Evolutionary conservation across 768 basidiomycete genomes (phyloP), one percentile per base, ranked within the genome.

Genomic region (Naganishia randhawae): DNA sequence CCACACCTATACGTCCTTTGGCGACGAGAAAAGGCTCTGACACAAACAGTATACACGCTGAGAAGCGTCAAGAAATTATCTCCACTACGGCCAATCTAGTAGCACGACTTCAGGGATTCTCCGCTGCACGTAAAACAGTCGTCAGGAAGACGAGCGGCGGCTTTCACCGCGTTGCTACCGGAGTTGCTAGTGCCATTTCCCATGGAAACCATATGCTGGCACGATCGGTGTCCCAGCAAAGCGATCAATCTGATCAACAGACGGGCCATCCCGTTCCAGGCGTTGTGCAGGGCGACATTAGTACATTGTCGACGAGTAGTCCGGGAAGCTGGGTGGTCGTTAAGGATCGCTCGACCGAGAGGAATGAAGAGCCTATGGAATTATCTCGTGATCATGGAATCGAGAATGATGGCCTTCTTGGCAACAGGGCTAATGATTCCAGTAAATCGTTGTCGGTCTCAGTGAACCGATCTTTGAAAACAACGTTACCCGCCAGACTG

Each of bases 131-230:
- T 19, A 61, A 61, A 14, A 61, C 57, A 25, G 37, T 61, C 9
- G 57, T 61, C 2, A 39, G 57, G 22, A 61, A 61, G 57, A 61
- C 57, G 57, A 61, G 57, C 33, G 57, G 57, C 14, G 39, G 57
- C 8, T 61, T 61, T 29, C 57, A 61, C 16, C 57, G 57, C 16
- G 57, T 61, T 2, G 51, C 51, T 3, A 6, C 27, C 32, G 51
- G 51, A 10, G 51, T 53, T 10, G 57, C 37, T 39, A 61, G 19
- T 41, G 57, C 57, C 4, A 61, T 61, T 16, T 61, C 57, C 8
- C 57, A 61, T 37, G 33, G 33, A 22, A 61, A 35, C 10, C 37
- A 39, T 35, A 39, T 37, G 25, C 19, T 61, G 35, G 37, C 35
- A 11, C 57, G 57, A 0, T 61, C 57, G 1, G 57, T 61, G n/a